A percentile compares a stretch with the other conserved stretches of the same genome.
Evolutionary conservation across 208 protist species (phyloP).

Genomic region (Herpetomonas tarakana): DNA sequence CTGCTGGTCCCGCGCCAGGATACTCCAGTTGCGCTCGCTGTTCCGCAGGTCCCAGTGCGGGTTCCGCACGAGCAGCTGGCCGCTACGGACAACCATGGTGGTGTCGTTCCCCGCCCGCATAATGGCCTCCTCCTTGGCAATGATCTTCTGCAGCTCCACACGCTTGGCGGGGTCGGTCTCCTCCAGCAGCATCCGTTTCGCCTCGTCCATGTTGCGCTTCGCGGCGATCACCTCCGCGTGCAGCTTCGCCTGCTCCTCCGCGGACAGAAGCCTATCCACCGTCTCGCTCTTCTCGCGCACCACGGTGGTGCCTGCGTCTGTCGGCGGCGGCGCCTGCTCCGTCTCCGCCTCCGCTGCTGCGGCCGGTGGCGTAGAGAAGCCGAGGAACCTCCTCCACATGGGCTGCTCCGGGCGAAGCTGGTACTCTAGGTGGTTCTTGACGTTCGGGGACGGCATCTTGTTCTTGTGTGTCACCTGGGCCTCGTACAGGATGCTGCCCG

Average conservation of each 20-base stretch:
- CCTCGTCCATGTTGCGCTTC: conserved; percentile 33
- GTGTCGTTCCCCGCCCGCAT: conserved; percentile 49
- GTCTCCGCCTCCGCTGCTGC: conserved; percentile 1
- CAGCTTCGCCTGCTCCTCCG: conserved; percentile 9
- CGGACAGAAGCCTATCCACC: not conserved
- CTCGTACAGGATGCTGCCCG: conserved; percentile 66
- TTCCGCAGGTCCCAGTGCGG: conserved; percentile 86
- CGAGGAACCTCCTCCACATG: conserved; percentile 24
- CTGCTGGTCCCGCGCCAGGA: conserved; percentile 79
- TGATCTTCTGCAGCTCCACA: conserved; percentile 47
- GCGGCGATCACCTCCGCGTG: conserved; percentile 15
- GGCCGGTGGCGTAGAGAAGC: not conserved
- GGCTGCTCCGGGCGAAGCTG: conserved; percentile 44
- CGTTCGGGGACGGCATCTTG: conserved; percentile 74
- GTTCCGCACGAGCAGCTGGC: conserved; percentile 70
- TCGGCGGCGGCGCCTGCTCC: not conserved
- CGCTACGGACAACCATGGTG: conserved; percentile 74
- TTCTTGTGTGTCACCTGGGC: conserved; percentile 77
- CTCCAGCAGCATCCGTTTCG: conserved; percentile 44
- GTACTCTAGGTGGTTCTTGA: conserved; percentile 85
- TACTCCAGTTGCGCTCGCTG: conserved; percentile 86
- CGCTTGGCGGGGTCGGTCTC: conserved; percentile 47
- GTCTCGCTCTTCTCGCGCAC: conserved; percentile 3
- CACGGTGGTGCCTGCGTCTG: not conserved
- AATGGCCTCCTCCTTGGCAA: conserved; percentile 53